These are phyloP conservation scores for Zopfia rhizophila DNA, from an alignment of 2,329 filamentous ascomycete genomes.

Conservation along the genomic window DNA sequence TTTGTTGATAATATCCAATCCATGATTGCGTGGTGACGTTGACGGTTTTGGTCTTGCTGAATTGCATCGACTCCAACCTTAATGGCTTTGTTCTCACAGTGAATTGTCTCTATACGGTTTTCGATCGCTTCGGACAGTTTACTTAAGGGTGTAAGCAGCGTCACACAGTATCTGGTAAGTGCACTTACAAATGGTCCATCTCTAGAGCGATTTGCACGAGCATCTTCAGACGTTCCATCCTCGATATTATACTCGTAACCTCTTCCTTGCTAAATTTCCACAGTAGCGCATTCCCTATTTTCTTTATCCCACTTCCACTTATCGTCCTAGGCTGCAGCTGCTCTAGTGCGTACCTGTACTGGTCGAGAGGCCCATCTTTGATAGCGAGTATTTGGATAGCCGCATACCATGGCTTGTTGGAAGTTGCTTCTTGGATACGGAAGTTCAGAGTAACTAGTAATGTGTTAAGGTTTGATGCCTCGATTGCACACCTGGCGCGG, in stretches of 20 bases:
- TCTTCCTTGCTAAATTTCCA: slow-evolving; percentile 8
- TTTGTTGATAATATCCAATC: slow-evolving; percentile 18
- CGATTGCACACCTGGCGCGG: slow-evolving; percentile 19
- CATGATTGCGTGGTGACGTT: slow-evolving; percentile 13
- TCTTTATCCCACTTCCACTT: slow-evolving; percentile 1
- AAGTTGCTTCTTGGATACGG: slow-evolving; percentile 24
- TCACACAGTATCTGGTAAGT: background rate
- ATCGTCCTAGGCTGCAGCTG: slow-evolving; percentile 17
- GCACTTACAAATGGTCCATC: slow-evolving; percentile 12
- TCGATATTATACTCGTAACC: slow-evolving; percentile 6
- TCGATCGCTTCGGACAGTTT: slow-evolving; percentile 10
- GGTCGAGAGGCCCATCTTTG: slow-evolving; percentile 28
- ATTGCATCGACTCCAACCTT: background rate
- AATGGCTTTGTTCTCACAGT: background rate
- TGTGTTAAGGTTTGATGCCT: slow-evolving; percentile 27
- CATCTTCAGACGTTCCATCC: slow-evolving; percentile 10
- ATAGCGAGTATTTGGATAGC: slow-evolving; percentile 11
- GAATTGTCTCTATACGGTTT: background rate
- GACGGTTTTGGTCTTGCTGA: slow-evolving; percentile 3
- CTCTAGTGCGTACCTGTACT: slow-evolving; percentile 27
- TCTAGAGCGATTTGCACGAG: slow-evolving; percentile 9
- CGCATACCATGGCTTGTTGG: slow-evolving; percentile 27
- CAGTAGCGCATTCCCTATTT: slow-evolving; percentile 1
- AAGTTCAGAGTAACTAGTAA: slow-evolving; percentile 29
- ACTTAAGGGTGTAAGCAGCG: slow-evolving; percentile 5